phyloP scores from a whole-genome alignment of 2,329 filamentous ascomycete species.

The Helminthosporium solani region DNA sequence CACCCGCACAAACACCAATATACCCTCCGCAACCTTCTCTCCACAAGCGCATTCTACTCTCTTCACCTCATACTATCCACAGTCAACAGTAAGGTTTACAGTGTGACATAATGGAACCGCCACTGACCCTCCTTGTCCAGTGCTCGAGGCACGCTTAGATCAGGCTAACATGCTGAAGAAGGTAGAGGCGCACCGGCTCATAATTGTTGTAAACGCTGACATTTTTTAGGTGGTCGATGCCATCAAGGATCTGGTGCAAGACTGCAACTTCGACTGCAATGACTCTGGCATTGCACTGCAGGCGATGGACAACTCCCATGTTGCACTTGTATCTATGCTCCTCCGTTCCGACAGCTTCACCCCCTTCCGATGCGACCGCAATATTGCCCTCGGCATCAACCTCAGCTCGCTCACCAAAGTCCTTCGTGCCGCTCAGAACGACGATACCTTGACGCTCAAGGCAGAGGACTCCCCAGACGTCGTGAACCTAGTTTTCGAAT shows the following conservation, averaged over 20 bases:
- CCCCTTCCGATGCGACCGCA: conserved; percentile 97
- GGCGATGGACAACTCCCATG: conserved; percentile 99
- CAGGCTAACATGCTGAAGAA: conserved; percentile 95
- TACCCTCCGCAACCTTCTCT: background rate
- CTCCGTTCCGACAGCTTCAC: conserved; percentile 93
- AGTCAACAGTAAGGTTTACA: conserved; percentile 21
- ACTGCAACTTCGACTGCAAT: conserved; percentile 99
- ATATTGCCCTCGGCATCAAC: conserved; percentile 97
- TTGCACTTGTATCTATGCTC: conserved; percentile 98
- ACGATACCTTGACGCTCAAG: conserved; percentile 94
- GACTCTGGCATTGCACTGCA: conserved; percentile 97
- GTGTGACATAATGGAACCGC: background rate
- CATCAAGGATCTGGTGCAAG: conserved; percentile 98
- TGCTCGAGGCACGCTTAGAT: conserved; percentile 97
- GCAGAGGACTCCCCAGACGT: conserved; percentile 95
- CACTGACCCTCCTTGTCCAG: conserved; percentile 41
- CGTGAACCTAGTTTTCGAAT: conserved; percentile 95
- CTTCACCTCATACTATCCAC: conserved; percentile 2
- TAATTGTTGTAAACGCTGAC: background rate
- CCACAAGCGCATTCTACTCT: conserved; percentile 5
- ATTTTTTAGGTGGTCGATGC: conserved; percentile 81
- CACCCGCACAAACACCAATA: conserved; percentile 6
- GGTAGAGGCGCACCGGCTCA: conserved; percentile 50
- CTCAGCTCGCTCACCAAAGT: conserved; percentile 96
- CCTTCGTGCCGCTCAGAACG: conserved; percentile 87